Percentiles rank a stretch among this genome's conserved stretches.
Conservation (phyloP, 768 basidiomycete genomes). For the Leccinum subgranulosum region DNA sequence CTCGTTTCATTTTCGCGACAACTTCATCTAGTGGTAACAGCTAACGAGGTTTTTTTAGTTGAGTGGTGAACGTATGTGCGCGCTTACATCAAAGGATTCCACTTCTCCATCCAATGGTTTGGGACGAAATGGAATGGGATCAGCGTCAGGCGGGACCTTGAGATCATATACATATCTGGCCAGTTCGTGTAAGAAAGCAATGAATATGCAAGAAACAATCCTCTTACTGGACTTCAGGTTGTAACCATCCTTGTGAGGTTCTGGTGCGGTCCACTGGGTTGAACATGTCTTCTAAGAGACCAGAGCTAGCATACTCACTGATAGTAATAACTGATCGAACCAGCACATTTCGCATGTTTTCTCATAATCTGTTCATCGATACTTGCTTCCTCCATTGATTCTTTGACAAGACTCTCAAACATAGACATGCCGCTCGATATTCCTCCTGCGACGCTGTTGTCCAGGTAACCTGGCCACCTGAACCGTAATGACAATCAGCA, state of each 20-base stretch:
- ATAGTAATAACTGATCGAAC: conserved; percentile 80
- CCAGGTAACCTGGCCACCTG: conserved; percentile 83
- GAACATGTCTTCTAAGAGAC: neutral
- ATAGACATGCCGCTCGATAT: conserved; percentile 75
- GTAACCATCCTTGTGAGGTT: conserved; percentile 54
- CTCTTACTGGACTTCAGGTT: conserved; percentile 80
- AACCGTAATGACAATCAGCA: neutral
- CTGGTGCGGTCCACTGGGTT: conserved; percentile 9
- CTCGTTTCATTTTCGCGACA: conserved; percentile 57
- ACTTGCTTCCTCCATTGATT: conserved; percentile 92
- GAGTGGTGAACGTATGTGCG: neutral
- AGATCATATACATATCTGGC: conserved; percentile 80
- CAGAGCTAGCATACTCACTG: conserved; percentile 38
- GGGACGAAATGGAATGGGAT: conserved; percentile 53
- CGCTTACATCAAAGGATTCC: conserved; percentile 80
- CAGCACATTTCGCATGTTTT: conserved; percentile 55
- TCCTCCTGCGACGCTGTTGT: conserved; percentile 92
- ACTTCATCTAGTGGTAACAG: conserved; percentile 64
- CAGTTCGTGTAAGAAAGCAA: neutral
- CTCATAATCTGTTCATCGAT: conserved; percentile 64
- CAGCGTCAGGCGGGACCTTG: conserved; percentile 52
- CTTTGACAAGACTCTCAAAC: conserved; percentile 80
- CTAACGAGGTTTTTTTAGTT: conserved; percentile 34
- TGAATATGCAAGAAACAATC: neutral
- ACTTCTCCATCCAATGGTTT: conserved; percentile 90